Evolutionary conservation across 1,284 basidiomycete genomes (phyloP), one percentile per base, ranked within the genome.

Genomic region (Gomphus sp.): DNA sequence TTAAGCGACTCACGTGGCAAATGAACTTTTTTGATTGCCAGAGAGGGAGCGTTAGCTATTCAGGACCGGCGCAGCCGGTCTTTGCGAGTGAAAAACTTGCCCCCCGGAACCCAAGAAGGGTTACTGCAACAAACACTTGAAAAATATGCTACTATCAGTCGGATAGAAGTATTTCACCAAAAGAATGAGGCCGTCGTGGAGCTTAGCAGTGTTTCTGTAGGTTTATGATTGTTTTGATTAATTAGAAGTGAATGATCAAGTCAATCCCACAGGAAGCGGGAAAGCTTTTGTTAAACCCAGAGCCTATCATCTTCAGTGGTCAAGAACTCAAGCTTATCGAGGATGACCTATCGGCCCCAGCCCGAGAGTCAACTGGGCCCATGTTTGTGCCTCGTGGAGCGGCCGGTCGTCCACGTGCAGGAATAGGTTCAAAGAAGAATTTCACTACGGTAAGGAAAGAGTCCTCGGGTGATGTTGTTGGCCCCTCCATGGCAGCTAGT

Each of bases 91-190:
- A 81, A 77, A 39, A 85, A 86, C 52, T 76, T 98, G n/a, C 90
- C 91, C 2, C 66, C 78, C 3, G 78, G 74, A 11, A 80, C 83
- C 0, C 91, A 95, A 67, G 94, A 97, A 69, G 93, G 89, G 0
- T 74, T 97, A 1, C 71, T 98, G 25, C 94, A 98, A 66, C 94
- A 98, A 74, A 74, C 76, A 0, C 73, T 98, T 7, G 91, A 93
- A 69, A 94, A 92, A 71, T 71, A 88, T 49, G 81, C 81, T 0
- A 71, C 75, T 4, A 84, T 97, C 33, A 84, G 80, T 57, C 80
- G 89, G 1, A 79, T 96, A 0, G 90, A 93, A 66, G 76, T 95
- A 1, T 88, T 91, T 64, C 70, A 73, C 8, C 80, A 84, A 56
- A 72, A 71, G 50, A 73, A 77, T 16, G 85, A 93, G 68, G 94